A percentile compares a stretch with the other conserved stretches of the same genome.
phyloP scores from a whole-genome alignment of 495 filamentous ascomycete genomes.

The Penicillium paxilli region DNA sequence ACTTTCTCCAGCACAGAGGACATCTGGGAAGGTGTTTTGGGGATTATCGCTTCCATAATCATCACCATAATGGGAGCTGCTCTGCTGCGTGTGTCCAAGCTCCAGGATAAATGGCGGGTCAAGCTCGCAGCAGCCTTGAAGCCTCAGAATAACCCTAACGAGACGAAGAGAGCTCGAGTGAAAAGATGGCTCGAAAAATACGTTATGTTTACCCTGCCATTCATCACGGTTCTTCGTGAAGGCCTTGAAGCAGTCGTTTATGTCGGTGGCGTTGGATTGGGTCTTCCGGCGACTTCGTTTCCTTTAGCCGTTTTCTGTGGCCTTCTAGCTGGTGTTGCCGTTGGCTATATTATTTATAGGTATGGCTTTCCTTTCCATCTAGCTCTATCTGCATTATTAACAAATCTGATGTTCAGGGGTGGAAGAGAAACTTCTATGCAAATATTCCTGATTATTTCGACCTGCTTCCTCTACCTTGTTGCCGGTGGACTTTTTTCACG shows the following conservation, averaged over 20 bases:
- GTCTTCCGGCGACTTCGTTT: conserved; percentile 63
- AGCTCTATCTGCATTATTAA: background rate
- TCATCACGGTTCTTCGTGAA: conserved; percentile 79
- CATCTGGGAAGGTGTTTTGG: conserved; percentile 78
- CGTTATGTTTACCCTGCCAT: conserved; percentile 77
- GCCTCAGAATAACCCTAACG: conserved; percentile 39
- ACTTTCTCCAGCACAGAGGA: conserved; percentile 65
- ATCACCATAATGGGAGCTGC: conserved; percentile 78
- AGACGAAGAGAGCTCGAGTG: conserved; percentile 34
- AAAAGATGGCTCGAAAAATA: conserved; percentile 74
- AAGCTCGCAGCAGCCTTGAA: conserved; percentile 72
- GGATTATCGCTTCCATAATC: conserved; percentile 68
- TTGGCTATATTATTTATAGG: conserved; percentile 78
- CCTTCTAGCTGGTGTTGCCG: conserved; percentile 56
- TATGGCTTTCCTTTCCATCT: conserved; percentile 39
- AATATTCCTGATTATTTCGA: conserved; percentile 76
- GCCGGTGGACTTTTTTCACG: conserved; percentile 80
- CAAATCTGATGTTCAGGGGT: conserved; percentile 38
- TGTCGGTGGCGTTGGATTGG: conserved; percentile 75
- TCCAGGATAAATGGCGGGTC: conserved; percentile 81
- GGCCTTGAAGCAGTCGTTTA: conserved; percentile 82
- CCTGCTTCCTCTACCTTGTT: conserved; percentile 82
- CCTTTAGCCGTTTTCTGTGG: conserved; percentile 73
- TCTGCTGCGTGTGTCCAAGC: conserved; percentile 75
- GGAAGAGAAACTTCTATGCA: conserved; percentile 69